Conservation (phyloP, 768 basidiomycete genomes). For the Galerina sulciceps region DNA sequence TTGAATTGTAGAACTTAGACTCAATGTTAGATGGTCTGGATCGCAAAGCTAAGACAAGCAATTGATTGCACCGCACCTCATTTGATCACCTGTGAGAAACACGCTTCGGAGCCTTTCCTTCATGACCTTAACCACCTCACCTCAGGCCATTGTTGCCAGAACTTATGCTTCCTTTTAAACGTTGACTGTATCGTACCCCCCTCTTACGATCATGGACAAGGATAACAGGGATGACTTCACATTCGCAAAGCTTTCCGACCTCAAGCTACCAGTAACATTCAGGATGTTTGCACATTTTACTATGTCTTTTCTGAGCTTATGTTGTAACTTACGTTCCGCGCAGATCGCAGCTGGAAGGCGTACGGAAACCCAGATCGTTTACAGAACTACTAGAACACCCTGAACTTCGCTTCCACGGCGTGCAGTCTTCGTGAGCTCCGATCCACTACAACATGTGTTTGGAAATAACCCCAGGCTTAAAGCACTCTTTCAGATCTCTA, state of each 20-base stretch:
- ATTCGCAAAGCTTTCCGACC: slow-evolving; percentile 88
- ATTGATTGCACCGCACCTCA: slow-evolving; percentile 1
- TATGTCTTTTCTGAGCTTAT: no score
- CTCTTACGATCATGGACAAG: slow-evolving; percentile 45
- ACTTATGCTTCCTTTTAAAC: background rate
- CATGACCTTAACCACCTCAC: background rate
- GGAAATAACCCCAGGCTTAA: slow-evolving; percentile 35
- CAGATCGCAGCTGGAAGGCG: slow-evolving; percentile 88
- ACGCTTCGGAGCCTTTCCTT: background rate
- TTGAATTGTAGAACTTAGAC: no score
- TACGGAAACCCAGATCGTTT: slow-evolving; percentile 69
- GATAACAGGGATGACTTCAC: slow-evolving; percentile 86
- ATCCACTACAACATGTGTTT: slow-evolving; percentile 13
- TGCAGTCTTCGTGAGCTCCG: slow-evolving; percentile 70
- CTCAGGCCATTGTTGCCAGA: background rate
- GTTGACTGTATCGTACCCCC: background rate
- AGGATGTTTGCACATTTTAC: slow-evolving; percentile 57
- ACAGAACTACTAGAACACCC: slow-evolving; percentile 85
- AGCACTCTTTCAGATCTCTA: slow-evolving; percentile 92
- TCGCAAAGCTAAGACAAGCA: background rate
- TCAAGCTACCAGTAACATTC: slow-evolving; percentile 87
- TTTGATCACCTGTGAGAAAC: slow-evolving; percentile 14
- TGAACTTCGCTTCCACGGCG: slow-evolving; percentile 81
- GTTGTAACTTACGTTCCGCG: background rate
- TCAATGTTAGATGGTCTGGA: no score